phyloP scores from a whole-genome alignment of 179 eudicot genomes.

The Amaranthus tricolor region DNA sequence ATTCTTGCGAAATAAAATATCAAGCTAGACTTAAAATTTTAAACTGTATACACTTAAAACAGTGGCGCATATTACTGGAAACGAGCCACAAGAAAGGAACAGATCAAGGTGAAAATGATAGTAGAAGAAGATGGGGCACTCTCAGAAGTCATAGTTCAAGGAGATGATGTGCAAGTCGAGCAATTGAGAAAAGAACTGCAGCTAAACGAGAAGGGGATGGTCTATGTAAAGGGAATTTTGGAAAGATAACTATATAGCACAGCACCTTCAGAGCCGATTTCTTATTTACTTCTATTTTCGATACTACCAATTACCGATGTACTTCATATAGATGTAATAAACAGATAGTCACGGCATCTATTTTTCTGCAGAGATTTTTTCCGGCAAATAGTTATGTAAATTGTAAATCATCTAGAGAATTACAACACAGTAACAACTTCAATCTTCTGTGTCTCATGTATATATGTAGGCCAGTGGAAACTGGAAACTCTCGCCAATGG shows the following conservation, averaged over 20 bases:
- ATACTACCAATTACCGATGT: too few species aligned
- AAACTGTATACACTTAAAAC: constrained; percentile 10
- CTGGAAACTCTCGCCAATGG: not conserved
- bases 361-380: too few species aligned
- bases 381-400: too few species aligned
- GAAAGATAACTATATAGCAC: constrained; percentile 38
- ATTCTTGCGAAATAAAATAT: not conserved
- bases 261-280: too few species aligned
- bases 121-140: constrained; percentile 65
- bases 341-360: too few species aligned
- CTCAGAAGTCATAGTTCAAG: constrained; percentile 74
- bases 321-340: too few species aligned
- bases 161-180: constrained; percentile 85
- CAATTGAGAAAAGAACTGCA: constrained; percentile 78
- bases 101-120: constrained; percentile 75
- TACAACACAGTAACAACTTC: too few species aligned
- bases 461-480: not conserved
- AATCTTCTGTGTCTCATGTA: not conserved
- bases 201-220: constrained; percentile 87
- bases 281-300: too few species aligned
- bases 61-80: constrained; percentile 86
- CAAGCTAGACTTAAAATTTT: too few species aligned
- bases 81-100: constrained; percentile 72
- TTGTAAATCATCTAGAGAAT: too few species aligned
- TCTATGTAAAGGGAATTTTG: constrained; percentile 79